phyloP scores from a whole-genome alignment of 495 filamentous ascomycete species.

The Penicillium bovifimosum region DNA sequence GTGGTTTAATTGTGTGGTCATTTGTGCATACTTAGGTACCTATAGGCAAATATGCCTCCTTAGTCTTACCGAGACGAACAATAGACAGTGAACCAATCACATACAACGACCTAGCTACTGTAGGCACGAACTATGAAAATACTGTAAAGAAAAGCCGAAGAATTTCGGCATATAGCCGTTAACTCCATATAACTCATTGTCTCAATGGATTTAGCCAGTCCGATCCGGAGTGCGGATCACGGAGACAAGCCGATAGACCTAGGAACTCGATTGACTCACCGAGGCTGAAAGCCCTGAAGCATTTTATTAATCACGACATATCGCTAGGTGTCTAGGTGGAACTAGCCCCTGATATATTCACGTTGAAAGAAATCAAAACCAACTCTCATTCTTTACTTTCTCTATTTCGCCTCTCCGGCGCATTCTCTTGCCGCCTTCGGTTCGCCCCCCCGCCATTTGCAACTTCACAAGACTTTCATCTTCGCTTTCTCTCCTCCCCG shows the following conservation, averaged over 20 bases:
- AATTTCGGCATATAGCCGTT: neutral
- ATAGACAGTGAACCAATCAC: too few species aligned
- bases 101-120: too few species aligned
- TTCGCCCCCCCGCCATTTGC: constrained; percentile 4
- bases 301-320: constrained; percentile 19
- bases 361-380: neutral
- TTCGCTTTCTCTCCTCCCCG: neutral
- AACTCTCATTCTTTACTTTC: neutral
- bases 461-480: neutral
- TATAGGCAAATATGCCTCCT: too few species aligned
- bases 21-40: too few species aligned
- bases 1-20: too few species aligned
- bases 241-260: constrained; percentile 7
- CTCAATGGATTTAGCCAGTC: neutral
- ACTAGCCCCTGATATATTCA: neutral
- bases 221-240: neutral
- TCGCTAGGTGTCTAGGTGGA: neutral
- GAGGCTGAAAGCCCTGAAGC: neutral
- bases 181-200: neutral
- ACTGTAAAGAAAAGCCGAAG: too few species aligned
- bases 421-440: constrained; percentile 18
- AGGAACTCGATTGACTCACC: constrained; percentile 26
- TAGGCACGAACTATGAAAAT: too few species aligned
- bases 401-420: constrained; percentile 1
- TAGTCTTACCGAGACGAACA: too few species aligned